Percentiles rank a stretch among this genome's conserved stretches.
Conservation (phyloP, 257 asterid species). For the Plectranthus barbatus region DNA sequence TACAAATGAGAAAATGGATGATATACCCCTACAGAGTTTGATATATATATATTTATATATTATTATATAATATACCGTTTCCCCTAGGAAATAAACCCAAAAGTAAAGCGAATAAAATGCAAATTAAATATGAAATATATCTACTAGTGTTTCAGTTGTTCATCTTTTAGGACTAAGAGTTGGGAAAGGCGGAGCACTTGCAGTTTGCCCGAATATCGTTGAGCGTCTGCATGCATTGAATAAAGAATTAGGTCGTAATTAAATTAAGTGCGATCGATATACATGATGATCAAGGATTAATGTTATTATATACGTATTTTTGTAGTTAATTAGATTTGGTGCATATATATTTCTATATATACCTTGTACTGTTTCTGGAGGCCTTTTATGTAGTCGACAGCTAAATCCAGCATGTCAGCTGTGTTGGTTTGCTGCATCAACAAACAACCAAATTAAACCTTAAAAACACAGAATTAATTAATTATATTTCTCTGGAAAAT, state of each 20-base stretch:
- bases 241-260: too few relatives aligned
- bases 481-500: too few relatives aligned
- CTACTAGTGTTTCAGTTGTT: neutral
- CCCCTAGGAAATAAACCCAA: slow-evolving; percentile 1
- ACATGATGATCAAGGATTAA: too few relatives aligned
- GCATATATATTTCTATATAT: too few relatives aligned
- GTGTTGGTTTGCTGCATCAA: slow-evolving; percentile 88
- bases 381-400: slow-evolving; percentile 76
- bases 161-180: neutral
- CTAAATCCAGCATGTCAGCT: slow-evolving; percentile 88
- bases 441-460: slow-evolving; percentile 5
- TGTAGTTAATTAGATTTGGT: too few relatives aligned
- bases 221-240: slow-evolving; percentile 53
- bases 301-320: too few relatives aligned
- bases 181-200: slow-evolving; percentile 48
- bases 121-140: neutral
- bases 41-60: too few relatives aligned
- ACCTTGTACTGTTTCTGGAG: slow-evolving; percentile 86
- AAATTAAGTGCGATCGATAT: too few relatives aligned
- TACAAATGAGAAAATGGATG: slow-evolving; percentile 10
- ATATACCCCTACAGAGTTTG: slow-evolving; percentile 19
- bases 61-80: neutral
- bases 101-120: neutral
- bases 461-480: too few relatives aligned
- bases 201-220: slow-evolving; percentile 51